Conservation (phyloP, 2,329 filamentous ascomycete genomes). For the Fusarium nematophilum region DNA sequence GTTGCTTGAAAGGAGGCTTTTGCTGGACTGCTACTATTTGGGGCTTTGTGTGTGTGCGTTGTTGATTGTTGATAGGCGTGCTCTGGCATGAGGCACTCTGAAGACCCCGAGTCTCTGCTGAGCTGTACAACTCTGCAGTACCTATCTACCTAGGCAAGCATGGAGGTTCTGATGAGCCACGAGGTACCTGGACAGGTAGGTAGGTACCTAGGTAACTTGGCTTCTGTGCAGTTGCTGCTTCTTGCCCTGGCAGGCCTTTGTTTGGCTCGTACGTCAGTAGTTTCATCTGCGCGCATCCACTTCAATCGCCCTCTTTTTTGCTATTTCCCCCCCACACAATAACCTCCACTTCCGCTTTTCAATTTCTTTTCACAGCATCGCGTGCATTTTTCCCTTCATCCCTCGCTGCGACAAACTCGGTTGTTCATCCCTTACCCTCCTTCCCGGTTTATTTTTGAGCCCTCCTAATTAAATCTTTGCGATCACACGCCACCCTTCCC, state of each 20-base stretch:
- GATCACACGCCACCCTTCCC: constrained; percentile 42
- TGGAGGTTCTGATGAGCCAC: too few relatives aligned
- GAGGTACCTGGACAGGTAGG: too few relatives aligned
- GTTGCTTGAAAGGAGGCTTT: constrained; percentile 18
- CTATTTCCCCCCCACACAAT: constrained; percentile 26
- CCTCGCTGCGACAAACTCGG: neutral
- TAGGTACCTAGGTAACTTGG: constrained; percentile 6
- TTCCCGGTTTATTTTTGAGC: constrained; percentile 22
- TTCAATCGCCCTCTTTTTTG: constrained; percentile 33
- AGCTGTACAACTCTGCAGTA: constrained; percentile 1
- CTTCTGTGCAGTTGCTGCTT: constrained; percentile 20
- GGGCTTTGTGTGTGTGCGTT: constrained; percentile 21
- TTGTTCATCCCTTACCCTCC: constrained; percentile 8
- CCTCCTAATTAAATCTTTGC: constrained; percentile 39
- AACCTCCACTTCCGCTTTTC: constrained; percentile 29
- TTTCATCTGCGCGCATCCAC: constrained; percentile 30
- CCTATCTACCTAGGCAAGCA: too few relatives aligned
- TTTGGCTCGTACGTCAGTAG: constrained; percentile 28
- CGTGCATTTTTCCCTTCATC: constrained; percentile 5
- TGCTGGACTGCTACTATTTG: constrained; percentile 19
- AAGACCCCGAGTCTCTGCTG: neutral
- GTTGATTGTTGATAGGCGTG: constrained; percentile 32
- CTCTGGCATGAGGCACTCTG: constrained; percentile 16
- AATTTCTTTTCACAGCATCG: constrained; percentile 19
- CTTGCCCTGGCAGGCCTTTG: constrained; percentile 20